phyloP scores from a whole-genome alignment of 305 asterid species.

The Rubia tinctorum region DNA sequence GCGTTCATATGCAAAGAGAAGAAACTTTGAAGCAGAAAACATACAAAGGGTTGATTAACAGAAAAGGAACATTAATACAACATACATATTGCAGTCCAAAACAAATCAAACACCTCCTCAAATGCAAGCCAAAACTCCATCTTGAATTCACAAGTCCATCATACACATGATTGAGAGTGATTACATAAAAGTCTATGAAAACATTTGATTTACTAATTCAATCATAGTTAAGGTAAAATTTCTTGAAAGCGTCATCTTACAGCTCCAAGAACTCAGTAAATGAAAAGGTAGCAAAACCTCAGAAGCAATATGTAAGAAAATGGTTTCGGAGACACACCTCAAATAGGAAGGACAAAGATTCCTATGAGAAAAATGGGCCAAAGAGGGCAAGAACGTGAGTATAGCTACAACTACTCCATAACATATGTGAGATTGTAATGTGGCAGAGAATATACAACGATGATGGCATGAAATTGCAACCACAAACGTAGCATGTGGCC shows the following conservation, averaged over 20 bases:
- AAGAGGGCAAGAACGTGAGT: neutral
- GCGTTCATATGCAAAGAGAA: neutral
- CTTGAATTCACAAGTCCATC: neutral
- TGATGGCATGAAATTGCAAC: conserved; percentile 31
- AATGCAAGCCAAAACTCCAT: neutral
- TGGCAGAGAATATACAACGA: neutral
- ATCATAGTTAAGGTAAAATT: neutral
- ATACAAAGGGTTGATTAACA: neutral
- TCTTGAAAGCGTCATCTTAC: too few relatives aligned
- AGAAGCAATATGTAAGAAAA: neutral
- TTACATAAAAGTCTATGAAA: neutral
- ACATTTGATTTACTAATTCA: neutral
- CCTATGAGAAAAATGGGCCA: neutral
- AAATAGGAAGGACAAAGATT: neutral
- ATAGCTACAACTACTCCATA: neutral
- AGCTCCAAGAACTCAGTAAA: neutral
- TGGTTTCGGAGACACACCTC: neutral
- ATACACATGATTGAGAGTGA: neutral
- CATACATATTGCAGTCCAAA: neutral
- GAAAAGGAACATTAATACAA: neutral
- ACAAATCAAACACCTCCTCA: neutral
- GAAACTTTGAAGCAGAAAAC: neutral
- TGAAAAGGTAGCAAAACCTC: neutral
- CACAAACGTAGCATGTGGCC: conserved; percentile 63
- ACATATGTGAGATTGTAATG: neutral